Evolutionary conservation across 768 basidiomycete species (phyloP).

Genomic region (Mycena capillaripes): DNA sequence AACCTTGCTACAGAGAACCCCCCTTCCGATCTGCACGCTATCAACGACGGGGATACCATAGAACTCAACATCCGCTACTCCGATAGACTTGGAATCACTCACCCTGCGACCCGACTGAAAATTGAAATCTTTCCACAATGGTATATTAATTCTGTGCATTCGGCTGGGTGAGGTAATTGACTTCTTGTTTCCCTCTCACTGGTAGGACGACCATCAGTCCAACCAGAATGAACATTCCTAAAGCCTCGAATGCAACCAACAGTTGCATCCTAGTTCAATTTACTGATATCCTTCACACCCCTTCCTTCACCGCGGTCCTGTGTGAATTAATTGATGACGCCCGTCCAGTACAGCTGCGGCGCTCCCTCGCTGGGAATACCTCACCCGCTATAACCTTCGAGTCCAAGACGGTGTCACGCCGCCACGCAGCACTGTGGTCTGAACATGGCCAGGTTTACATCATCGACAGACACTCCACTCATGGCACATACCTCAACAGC

Average conservation of each 20-base stretch:
- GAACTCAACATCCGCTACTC: background rate
- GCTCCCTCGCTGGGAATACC: background rate
- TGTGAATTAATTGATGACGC: background rate
- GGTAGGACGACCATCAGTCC: background rate
- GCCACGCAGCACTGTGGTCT: slow-evolving; percentile 12
- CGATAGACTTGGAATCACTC: slow-evolving; percentile 4
- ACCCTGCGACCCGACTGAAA: background rate
- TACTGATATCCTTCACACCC: background rate
- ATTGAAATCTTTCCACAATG: background rate
- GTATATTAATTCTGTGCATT: slow-evolving; percentile 2
- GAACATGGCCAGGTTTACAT: background rate
- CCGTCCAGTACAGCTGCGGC: slow-evolving; percentile 1
- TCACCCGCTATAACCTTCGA: background rate
- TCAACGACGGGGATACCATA: slow-evolving; percentile 3
- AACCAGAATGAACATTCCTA: background rate
- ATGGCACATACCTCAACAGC: background rate
- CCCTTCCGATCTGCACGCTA: background rate
- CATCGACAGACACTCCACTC: slow-evolving; percentile 1
- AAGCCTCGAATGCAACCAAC: background rate
- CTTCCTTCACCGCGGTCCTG: background rate
- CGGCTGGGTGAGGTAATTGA: background rate
- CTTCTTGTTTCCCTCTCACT: background rate
- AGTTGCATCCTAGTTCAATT: background rate
- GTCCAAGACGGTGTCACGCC: slow-evolving; percentile 5
- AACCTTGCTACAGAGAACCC: background rate